Evolutionary conservation across 768 basidiomycete species (phyloP), one percentile per base, ranked within the genome.

Genomic region (Mycena galopus): DNA sequence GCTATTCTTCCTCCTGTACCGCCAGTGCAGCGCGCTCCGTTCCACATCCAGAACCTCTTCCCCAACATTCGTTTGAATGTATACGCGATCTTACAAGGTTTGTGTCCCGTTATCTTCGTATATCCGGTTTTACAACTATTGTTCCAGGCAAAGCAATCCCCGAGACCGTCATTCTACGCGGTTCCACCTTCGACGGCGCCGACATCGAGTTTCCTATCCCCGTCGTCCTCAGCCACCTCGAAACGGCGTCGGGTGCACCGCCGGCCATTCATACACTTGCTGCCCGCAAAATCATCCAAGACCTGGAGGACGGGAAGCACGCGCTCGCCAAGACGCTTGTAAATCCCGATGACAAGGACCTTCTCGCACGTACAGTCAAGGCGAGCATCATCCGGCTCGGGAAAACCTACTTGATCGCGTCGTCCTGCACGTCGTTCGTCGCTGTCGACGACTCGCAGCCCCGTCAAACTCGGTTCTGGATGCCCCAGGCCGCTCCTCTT

Each of bases 401-500:
- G 33, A 75, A 65, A 51, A 66, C 51, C 17, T 72, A 75, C 61
- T 72, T 63, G 19, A 75, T 75, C 50, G 39, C 61, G 35, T 71
- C 69, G 35, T 53, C 21, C n/a, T n/a, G 37, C 70, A 71, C 47
- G 66, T 64, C 11, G n/a, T 67, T 72, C 42, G 71, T 75, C 57
- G 73, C 73, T 17, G 58, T 75, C 35, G 73, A 75, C 44, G 73
- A 72, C n/a, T n/a, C n/a, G n/a, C n/a, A n/a, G n/a, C n/a, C n/a
- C n/a, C n/a, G n/a, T n/a, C n/a, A n/a, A n/a, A n/a, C n/a, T n/a
- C n/a, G n/a, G n/a, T n/a, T n/a, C n/a, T n/a, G n/a, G n/a, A n/a
- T n/a, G n/a, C n/a, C n/a, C n/a, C n/a, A n/a, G n/a, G n/a, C n/a
- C n/a, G n/a, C n/a, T n/a, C n/a, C n/a, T n/a, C n/a, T n/a, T n/a